Evolutionary conservation across 306 rosid genomes (phyloP).

Genomic region (Prosopis cineraria): DNA sequence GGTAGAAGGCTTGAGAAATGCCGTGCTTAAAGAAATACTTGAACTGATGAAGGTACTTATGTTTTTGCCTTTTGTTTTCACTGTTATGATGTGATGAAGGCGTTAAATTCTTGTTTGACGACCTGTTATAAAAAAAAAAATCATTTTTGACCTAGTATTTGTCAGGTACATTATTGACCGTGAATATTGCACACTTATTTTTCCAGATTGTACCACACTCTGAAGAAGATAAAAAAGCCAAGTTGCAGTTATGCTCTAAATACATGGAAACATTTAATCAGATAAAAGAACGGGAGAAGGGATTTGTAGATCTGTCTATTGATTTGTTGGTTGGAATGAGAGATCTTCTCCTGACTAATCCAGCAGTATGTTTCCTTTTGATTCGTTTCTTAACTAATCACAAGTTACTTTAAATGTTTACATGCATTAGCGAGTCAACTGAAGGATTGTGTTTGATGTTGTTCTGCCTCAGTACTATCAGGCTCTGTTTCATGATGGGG

Average conservation of each 20-base stretch:
- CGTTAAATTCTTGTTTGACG: slow-evolving; percentile 33
- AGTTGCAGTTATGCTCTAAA: slow-evolving; percentile 81
- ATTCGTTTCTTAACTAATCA: slow-evolving; percentile 25
- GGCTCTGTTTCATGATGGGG: slow-evolving; percentile 91
- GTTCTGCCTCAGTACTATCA: slow-evolving; percentile 81
- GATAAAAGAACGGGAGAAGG: slow-evolving; percentile 76
- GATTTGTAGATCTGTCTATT: slow-evolving; percentile 71
- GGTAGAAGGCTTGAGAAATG: slow-evolving; percentile 81
- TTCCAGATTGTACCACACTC: slow-evolving; percentile 65
- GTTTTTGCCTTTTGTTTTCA: slow-evolving; percentile 28
- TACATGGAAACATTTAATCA: slow-evolving; percentile 87
- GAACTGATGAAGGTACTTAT: slow-evolving; percentile 82
- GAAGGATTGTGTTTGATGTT: slow-evolving; percentile 26
- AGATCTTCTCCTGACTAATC: slow-evolving; percentile 68
- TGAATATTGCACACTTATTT: slow-evolving; percentile 16
- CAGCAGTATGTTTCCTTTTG: slow-evolving; percentile 53
- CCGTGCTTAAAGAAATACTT: slow-evolving; percentile 74
- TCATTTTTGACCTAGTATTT: slow-evolving; percentile 11
- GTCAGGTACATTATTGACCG: slow-evolving; percentile 22
- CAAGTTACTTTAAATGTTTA: not conserved
- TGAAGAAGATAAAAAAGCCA: slow-evolving; percentile 80
- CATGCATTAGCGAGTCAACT: slow-evolving; percentile 35
- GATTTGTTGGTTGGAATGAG: slow-evolving; percentile 84
- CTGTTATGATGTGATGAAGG: slow-evolving; percentile 11
- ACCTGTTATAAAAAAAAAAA: too few species aligned